A percentile compares a stretch with the other conserved stretches of the same genome.
Conservation (phyloP, 768 basidiomycete species). For the Mrakia frigida region DNA sequence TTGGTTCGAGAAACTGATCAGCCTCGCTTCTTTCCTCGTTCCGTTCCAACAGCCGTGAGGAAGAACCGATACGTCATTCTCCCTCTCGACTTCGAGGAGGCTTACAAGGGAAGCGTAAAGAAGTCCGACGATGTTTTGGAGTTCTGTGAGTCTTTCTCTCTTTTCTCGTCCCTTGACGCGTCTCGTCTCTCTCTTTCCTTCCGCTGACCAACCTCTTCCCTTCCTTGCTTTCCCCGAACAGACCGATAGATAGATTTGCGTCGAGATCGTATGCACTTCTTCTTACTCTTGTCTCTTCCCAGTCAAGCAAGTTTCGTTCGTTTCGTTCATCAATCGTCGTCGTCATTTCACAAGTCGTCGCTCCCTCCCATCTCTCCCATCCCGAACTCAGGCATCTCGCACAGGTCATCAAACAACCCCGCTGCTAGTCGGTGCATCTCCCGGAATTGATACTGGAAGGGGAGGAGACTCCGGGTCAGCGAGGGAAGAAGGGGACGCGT, state of each 20-base stretch:
- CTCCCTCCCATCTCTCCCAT: neutral
- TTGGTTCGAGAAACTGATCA: neutral
- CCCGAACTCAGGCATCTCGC: neutral
- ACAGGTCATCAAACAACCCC: neutral
- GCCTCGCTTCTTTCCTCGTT: neutral
- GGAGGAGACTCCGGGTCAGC: neutral
- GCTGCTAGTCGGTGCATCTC: neutral
- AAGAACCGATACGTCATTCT: constrained; percentile 70
- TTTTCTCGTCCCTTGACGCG: neutral
- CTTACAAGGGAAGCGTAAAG: constrained; percentile 99
- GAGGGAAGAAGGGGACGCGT: neutral
- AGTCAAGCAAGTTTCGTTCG: no score
- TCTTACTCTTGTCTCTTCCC: no score
- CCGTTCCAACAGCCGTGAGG: constrained; percentile 18
- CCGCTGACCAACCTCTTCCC: neutral
- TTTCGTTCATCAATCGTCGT: no score
- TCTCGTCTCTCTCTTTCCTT: neutral
- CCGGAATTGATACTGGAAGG: neutral
- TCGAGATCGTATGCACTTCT: no score
- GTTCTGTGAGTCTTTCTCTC: constrained; percentile 53
- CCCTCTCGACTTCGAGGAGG: constrained; percentile 96
- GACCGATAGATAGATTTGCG: no score
- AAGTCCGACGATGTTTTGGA: constrained; percentile 92
- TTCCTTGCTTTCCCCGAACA: no score
- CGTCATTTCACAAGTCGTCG: no score